These are phyloP conservation scores for Beauveria sp. DNA, from an alignment of 2,329 filamentous ascomycete genomes.

Conservation along the genomic window DNA sequence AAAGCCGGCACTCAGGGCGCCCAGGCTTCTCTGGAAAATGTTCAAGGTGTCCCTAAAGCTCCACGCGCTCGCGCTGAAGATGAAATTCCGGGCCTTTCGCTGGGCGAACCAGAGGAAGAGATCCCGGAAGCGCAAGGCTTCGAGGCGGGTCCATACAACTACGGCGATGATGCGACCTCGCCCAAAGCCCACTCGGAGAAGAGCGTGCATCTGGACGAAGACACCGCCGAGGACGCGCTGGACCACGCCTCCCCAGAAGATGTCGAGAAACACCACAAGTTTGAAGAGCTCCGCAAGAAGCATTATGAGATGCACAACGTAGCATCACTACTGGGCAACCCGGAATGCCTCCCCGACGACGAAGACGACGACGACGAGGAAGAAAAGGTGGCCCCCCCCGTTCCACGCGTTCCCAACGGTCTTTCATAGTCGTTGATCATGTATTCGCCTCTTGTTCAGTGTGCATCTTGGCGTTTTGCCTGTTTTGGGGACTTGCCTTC, in stretches of 20 bases:
- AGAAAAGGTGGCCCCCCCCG: conserved; percentile 29
- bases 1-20: conserved; percentile 16
- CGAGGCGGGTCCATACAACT: neutral
- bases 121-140: conserved; percentile 37
- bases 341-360: conserved; percentile 57
- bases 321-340: conserved; percentile 75
- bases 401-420: conserved; percentile 39
- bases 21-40: conserved; percentile 19
- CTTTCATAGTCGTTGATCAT: conserved; percentile 18
- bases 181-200: conserved; percentile 44
- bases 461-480: conserved; percentile 4
- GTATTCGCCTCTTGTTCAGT: neutral
- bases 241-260: conserved; percentile 61
- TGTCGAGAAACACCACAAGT: conserved; percentile 81
- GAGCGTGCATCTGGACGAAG: conserved; percentile 72
- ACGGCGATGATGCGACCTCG: conserved; percentile 15
- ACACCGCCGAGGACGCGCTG: conserved; percentile 47
- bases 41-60: conserved; percentile 23
- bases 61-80: conserved; percentile 44
- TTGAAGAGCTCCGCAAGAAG: conserved; percentile 86
- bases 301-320: conserved; percentile 99
- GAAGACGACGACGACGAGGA: conserved; percentile 47
- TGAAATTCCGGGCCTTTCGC: conserved; percentile 84
- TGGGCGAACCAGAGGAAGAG: conserved; percentile 84
- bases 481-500: neutral